phyloP scores from a whole-genome alignment of 345 rosid species.

The Populus ilicifolia region DNA sequence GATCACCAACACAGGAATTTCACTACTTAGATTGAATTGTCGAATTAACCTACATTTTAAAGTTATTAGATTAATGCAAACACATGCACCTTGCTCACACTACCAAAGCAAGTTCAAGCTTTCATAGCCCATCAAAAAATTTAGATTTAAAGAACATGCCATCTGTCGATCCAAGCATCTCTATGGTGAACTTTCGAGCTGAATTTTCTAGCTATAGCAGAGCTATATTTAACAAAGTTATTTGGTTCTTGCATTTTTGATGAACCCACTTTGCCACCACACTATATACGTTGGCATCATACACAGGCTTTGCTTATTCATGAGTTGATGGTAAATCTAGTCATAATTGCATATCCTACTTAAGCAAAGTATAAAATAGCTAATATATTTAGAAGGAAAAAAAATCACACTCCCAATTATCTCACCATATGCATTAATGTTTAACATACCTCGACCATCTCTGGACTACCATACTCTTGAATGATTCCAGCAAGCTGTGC shows the following conservation, averaged over 20 bases:
- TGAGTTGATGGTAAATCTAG: neutral
- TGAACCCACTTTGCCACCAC: neutral
- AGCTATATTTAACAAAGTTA: neutral
- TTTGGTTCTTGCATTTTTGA: neutral
- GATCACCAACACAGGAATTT: neutral
- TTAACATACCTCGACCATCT: constrained; percentile 61
- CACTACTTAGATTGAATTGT: neutral
- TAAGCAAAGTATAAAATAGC: neutral
- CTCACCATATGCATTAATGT: neutral
- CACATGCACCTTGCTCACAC: neutral
- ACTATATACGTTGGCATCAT: neutral
- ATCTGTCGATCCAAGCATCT: neutral
- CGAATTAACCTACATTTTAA: neutral
- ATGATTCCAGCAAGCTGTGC: constrained; percentile 86
- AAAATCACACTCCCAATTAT: neutral
- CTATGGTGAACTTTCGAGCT: neutral
- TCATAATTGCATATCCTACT: neutral
- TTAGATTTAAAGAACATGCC: neutral
- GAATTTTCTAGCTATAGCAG: neutral
- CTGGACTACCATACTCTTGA: constrained; percentile 73
- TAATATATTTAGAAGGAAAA: neutral
- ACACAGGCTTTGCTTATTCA: neutral
- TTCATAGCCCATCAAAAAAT: neutral
- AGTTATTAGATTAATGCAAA: neutral
- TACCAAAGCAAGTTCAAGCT: neutral